phyloP scores from a whole-genome alignment of 2,329 filamentous ascomycete genomes.

The Juglanconis oblonga region DNA sequence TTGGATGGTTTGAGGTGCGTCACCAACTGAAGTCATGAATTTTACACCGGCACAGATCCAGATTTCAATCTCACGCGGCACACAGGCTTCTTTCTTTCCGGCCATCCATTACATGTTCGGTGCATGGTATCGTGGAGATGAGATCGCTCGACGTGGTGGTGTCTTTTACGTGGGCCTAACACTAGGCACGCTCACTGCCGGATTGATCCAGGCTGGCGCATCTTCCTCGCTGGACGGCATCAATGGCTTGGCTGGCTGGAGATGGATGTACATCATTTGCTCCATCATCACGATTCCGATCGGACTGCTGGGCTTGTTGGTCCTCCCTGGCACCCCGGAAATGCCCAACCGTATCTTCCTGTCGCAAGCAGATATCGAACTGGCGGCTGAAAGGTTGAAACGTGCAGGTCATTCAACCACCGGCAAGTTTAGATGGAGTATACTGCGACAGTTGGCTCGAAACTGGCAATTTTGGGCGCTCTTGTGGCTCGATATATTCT shows the following conservation, averaged over 20 bases:
- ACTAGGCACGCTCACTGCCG: conserved; percentile 50
- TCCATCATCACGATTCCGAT: conserved; percentile 54
- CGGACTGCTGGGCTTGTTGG: conserved; percentile 46
- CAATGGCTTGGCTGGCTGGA: conserved; percentile 44
- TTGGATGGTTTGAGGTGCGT: conserved; percentile 47
- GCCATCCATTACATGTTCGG: conserved; percentile 37
- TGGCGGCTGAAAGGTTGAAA: conserved; percentile 43
- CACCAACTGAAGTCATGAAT: conserved; percentile 19
- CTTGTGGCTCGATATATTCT: conserved; percentile 49
- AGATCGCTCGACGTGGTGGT: conserved; percentile 46
- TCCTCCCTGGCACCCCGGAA: conserved; percentile 50
- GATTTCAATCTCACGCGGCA: too few relatives aligned
- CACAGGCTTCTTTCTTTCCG: conserved; percentile 35
- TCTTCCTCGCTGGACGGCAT: conserved; percentile 39
- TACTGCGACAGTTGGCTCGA: conserved; percentile 31
- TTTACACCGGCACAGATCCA: too few relatives aligned
- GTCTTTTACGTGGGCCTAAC: conserved; percentile 51
- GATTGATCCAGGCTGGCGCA: conserved; percentile 45
- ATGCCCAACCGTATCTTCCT: conserved; percentile 47
- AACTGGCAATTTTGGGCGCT: conserved; percentile 50
- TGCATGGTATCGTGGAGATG: conserved; percentile 47
- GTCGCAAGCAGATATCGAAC: conserved; percentile 41
- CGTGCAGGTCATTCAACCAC: conserved; percentile 38
- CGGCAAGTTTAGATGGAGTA: conserved; percentile 32
- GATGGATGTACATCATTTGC: conserved; percentile 58